These are phyloP conservation scores for Psophocarpus tetragonolobus DNA, from an alignment of 306 rosid species.

Conservation along the genomic window DNA sequence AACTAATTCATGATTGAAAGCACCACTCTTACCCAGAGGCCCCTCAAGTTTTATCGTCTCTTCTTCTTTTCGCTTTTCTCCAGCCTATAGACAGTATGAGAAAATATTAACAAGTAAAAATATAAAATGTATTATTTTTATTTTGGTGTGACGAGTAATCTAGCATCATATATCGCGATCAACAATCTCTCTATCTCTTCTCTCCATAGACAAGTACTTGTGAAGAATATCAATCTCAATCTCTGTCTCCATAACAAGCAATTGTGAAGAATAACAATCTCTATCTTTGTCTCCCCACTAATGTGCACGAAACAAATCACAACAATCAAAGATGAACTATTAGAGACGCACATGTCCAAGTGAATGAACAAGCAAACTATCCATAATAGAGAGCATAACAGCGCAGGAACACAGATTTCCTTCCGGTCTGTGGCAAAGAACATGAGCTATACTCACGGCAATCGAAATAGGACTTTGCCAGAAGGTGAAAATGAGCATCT, in stretches of 20 bases:
- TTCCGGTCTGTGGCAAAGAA: conserved; percentile 77
- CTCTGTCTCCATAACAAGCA: no score
- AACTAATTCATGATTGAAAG: conserved; percentile 70
- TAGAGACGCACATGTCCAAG: not conserved
- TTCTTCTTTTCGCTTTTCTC: conserved; percentile 97
- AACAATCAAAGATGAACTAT: not conserved
- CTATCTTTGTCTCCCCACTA: not conserved
- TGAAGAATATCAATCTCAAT: no score
- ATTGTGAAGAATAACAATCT: no score
- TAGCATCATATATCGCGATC: not conserved
- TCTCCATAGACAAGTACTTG: no score
- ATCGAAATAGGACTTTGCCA: conserved; percentile 91
- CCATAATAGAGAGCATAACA: conserved; percentile 66
- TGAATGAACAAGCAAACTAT: not conserved
- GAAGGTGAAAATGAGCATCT: conserved; percentile 74
- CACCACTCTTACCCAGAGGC: conserved; percentile 78
- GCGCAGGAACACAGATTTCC: conserved; percentile 79
- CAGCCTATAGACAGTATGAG: conserved; percentile 61
- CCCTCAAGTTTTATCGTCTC: conserved; percentile 94
- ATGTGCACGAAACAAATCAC: conserved; percentile 12
- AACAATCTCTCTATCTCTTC: not conserved
- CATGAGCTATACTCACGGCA: conserved; percentile 94
- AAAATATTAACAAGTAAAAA: conserved; percentile 4
- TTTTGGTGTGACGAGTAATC: not conserved
- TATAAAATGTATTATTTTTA: conserved; percentile 9